Percentiles rank a stretch among this genome's conserved stretches.
phyloP scores from a whole-genome alignment of 306 rosid species.

The Oemleria cerasiformis region DNA sequence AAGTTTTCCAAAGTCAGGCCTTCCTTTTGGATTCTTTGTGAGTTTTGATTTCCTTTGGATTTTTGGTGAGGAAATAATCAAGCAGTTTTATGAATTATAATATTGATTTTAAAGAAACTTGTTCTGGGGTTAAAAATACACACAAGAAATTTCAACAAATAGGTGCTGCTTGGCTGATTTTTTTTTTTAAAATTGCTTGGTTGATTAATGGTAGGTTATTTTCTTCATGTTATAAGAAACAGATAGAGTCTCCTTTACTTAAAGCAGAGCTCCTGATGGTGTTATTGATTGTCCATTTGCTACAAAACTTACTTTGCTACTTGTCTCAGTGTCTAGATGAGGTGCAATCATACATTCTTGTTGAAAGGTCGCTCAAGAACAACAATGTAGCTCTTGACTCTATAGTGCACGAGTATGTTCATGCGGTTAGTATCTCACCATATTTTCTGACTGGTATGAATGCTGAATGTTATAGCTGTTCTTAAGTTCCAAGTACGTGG shows the following conservation, averaged over 20 bases:
- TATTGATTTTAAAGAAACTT: not conserved
- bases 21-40: not conserved
- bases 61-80: not conserved
- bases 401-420: conserved; percentile 49
- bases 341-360: conserved; percentile 83
- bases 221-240: not conserved
- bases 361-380: conserved; percentile 49
- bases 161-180: not conserved
- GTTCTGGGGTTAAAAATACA: not conserved
- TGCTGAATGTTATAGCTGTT: not conserved
- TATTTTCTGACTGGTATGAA: not conserved
- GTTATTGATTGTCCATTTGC: conserved; percentile 4
- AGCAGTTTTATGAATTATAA: not conserved
- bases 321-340: conserved; percentile 72
- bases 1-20: not conserved
- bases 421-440: conserved; percentile 53
- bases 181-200: too few relatives aligned
- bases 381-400: conserved; percentile 48
- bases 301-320: conserved; percentile 13
- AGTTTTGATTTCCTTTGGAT: not conserved
- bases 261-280: not conserved
- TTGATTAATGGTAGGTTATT: not conserved
- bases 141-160: not conserved
- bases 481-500: not conserved
- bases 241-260: not conserved